Evolutionary conservation across 108 stramenopile species (phyloP).

Genomic region (Asterionellopsis glacialis): DNA sequence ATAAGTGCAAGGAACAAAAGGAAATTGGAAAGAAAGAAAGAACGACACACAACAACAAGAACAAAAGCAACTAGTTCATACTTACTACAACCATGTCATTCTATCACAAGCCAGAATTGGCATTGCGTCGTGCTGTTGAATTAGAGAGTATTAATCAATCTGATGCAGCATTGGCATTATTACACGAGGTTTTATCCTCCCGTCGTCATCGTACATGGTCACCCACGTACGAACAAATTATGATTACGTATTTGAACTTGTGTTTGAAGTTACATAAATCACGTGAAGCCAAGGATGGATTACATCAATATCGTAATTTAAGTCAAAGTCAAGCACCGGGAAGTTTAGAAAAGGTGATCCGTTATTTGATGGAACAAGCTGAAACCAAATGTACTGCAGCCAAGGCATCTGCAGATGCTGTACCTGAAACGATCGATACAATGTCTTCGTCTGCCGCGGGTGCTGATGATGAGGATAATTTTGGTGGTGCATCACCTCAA

Average conservation of each 20-base stretch:
- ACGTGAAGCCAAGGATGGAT: slow-evolving; percentile 95
- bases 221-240: slow-evolving; percentile 91
- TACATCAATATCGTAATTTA: slow-evolving; percentile 97
- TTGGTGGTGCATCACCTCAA: slow-evolving; percentile 87
- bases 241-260: slow-evolving; percentile 89
- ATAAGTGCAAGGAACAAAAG: too few relatives aligned
- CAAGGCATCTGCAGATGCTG: slow-evolving; percentile 57
- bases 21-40: too few relatives aligned
- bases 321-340: slow-evolving; percentile 89
- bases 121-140: slow-evolving; percentile 67
- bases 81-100: slow-evolving; percentile 9
- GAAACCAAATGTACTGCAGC: slow-evolving; percentile 76
- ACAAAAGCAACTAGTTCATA: neutral
- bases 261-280: slow-evolving; percentile 84
- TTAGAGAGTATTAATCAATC: slow-evolving; percentile 62
- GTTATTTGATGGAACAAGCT: slow-evolving; percentile 78
- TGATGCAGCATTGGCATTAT: slow-evolving; percentile 53
- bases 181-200: slow-evolving; percentile 74
- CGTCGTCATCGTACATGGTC: slow-evolving; percentile 92
- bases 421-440: slow-evolving; percentile 7
- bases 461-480: slow-evolving; percentile 67
- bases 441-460: slow-evolving; percentile 22
- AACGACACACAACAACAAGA: too few relatives aligned
- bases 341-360: slow-evolving; percentile 91
- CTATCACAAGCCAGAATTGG: slow-evolving; percentile 67